Conservation (phyloP, 1,284 basidiomycete species). For the Leccinum proliferum region DNA sequence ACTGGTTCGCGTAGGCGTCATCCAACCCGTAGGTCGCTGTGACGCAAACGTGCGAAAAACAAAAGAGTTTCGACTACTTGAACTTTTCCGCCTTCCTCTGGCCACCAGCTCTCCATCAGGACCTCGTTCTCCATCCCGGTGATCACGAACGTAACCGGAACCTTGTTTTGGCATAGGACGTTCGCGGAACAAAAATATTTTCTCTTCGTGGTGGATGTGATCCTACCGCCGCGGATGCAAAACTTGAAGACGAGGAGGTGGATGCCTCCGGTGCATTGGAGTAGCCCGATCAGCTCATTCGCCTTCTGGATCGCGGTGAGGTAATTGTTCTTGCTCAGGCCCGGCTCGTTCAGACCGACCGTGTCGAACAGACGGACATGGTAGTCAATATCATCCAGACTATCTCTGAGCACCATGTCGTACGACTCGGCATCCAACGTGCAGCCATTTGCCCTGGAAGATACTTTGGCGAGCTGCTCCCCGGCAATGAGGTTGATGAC, state of each 20-base stretch:
- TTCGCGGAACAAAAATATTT: slow-evolving; percentile 25
- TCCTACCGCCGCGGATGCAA: slow-evolving; percentile 24
- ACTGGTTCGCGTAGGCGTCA: slow-evolving; percentile 11
- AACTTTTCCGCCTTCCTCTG: slow-evolving; percentile 10
- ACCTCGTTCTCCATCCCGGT: slow-evolving; percentile 23
- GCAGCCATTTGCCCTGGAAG: slow-evolving; percentile 12
- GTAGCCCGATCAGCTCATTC: slow-evolving; percentile 18
- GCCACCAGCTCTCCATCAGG: slow-evolving; percentile 24
- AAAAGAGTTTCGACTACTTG: slow-evolving; percentile 9
- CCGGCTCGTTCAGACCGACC: slow-evolving; percentile 20
- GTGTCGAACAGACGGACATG: slow-evolving; percentile 22
- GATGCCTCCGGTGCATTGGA: slow-evolving; percentile 23
- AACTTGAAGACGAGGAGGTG: slow-evolving; percentile 18
- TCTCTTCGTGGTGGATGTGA: slow-evolving; percentile 15
- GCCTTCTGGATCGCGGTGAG: slow-evolving; percentile 19
- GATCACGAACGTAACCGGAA: slow-evolving; percentile 23
- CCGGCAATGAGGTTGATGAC: slow-evolving; percentile 22
- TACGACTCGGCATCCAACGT: slow-evolving; percentile 15
- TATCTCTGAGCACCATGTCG: slow-evolving; percentile 15
- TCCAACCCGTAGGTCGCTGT: slow-evolving; percentile 16
- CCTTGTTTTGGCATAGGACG: slow-evolving; percentile 21
- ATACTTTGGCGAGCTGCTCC: slow-evolving; percentile 13
- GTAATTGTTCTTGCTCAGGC: slow-evolving; percentile 14
- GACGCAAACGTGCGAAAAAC: slow-evolving; percentile 20
- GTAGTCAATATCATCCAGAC: neutral